phyloP scores from a whole-genome alignment of 2,329 filamentous ascomycete species.

The Colletotrichum sp. region DNA sequence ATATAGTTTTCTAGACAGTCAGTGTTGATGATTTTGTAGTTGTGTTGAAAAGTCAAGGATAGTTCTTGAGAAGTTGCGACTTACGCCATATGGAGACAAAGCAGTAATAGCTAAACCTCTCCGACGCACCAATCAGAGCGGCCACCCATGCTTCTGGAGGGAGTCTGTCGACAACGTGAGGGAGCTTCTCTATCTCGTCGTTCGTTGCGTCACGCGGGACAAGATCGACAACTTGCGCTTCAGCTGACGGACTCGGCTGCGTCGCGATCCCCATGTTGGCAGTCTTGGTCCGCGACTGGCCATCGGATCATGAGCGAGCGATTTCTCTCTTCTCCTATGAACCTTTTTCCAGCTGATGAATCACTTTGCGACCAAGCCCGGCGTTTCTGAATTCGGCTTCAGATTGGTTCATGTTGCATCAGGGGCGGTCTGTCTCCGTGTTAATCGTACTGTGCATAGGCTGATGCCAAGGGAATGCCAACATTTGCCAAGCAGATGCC shows the following conservation, averaged over 20 bases:
- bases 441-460: not conserved
- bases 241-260: not conserved
- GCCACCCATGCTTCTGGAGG: slow-evolving; percentile 24
- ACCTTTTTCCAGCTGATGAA: not conserved
- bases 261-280: not conserved
- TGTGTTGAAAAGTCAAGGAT: not conserved
- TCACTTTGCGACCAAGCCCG: not conserved
- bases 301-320: not conserved
- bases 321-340: not conserved
- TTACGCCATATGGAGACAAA: slow-evolving; percentile 24
- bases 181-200: slow-evolving; percentile 21
- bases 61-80: not conserved
- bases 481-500: not conserved
- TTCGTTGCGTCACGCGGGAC: slow-evolving; percentile 21
- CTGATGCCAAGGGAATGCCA: not conserved
- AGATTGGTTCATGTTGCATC: not conserved
- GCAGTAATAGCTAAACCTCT: slow-evolving; percentile 25
- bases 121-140: slow-evolving; percentile 20
- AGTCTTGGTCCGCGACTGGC: not conserved
- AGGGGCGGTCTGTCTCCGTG: not conserved
- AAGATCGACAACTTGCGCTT: not conserved
- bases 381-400: not conserved
- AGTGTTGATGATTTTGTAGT: fast-evolving
- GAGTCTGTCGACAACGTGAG: slow-evolving; percentile 20
- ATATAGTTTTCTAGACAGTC: slow-evolving; percentile 43